These are phyloP conservation scores for Cinnamomum micranthum DNA, from an alignment of 164 flowering plant species.

Conservation along the genomic window DNA sequence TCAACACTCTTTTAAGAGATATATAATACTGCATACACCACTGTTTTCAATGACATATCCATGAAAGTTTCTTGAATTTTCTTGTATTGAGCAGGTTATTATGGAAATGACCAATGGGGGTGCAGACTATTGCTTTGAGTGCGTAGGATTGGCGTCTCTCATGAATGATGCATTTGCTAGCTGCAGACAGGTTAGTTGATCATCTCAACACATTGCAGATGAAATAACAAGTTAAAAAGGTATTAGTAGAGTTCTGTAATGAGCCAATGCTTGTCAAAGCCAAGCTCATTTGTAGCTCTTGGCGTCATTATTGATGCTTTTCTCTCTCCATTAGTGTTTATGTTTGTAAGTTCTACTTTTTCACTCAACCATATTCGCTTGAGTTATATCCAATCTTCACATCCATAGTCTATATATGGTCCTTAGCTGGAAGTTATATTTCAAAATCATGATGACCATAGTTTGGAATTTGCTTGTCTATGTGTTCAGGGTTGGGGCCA, in stretches of 20 bases:
- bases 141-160: conserved; percentile 58
- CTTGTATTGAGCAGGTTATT: conserved; percentile 36
- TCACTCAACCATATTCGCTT: too few species aligned
- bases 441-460: too few species aligned
- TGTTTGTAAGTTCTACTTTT: too few species aligned
- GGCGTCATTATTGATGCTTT: too few species aligned
- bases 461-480: too few species aligned
- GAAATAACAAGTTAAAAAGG: neutral
- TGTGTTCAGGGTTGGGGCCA: conserved; percentile 3
- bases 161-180: conserved; percentile 57
- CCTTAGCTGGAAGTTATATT: too few species aligned
- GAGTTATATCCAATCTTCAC: too few species aligned
- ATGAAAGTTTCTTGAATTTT: neutral
- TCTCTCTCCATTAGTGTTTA: too few species aligned
- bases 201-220: neutral
- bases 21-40: neutral
- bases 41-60: too few species aligned
- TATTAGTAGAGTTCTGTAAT: neutral
- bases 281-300: too few species aligned
- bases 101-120: conserved; percentile 70
- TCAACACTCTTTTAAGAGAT: neutral
- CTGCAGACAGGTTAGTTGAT: conserved; percentile 29
- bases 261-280: too few species aligned
- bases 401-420: too few species aligned
- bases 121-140: conserved; percentile 78